Evolutionary conservation across 768 basidiomycete genomes (phyloP), one percentile per base, ranked within the genome.

Genomic region (Cyathus striatus): DNA sequence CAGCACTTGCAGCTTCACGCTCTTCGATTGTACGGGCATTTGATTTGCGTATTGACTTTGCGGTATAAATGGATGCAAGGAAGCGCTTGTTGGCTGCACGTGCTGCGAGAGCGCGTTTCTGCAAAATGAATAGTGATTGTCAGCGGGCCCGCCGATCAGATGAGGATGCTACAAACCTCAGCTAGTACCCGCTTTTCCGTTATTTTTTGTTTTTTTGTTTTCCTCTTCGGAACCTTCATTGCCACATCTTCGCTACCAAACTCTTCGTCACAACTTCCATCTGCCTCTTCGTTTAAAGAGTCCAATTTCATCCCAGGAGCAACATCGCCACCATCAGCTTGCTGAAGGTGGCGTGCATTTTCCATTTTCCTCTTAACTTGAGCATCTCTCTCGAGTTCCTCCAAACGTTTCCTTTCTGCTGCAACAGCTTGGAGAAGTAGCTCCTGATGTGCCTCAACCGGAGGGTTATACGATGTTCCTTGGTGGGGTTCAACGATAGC

Each of bases 401-500:
- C 66, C 30, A 80, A 56, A 33, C 74, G 72, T 37, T 71, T 72
- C 52, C 75, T 73, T 60, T 93, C 93, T 12, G 73, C 59, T 46
- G 79, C 73, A 40, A 80, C 73, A 0, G 91, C 93, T 40, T 75
- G 63, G 10, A 74, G 64, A 17, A 97, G 57, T 4, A 95, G 76
- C 38, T 79, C 78, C 39, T 78, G 75, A 51, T 95, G 88, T 0
- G 83, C 79, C 3, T 76, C 70, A 1, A 75, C 78, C 0, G 81
- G 79, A 0, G 93, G 93, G 57, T 96, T 96, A 58, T 97, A 97
- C 14, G 90, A 93, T 3, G 84, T 76, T 16, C 93, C 93, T 23
- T 79, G 79, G 50, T 89, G 88, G 0, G 93, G 93, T 3, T 80
- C 64, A 1, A 67, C 52, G 1, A 91, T 76, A 1, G 89, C 84